Percentiles rank a stretch among this genome's conserved stretches.
These are phyloP conservation scores for Carex littledalei DNA, from an alignment of 176 grass and related monocot species.

Conservation along the genomic window DNA sequence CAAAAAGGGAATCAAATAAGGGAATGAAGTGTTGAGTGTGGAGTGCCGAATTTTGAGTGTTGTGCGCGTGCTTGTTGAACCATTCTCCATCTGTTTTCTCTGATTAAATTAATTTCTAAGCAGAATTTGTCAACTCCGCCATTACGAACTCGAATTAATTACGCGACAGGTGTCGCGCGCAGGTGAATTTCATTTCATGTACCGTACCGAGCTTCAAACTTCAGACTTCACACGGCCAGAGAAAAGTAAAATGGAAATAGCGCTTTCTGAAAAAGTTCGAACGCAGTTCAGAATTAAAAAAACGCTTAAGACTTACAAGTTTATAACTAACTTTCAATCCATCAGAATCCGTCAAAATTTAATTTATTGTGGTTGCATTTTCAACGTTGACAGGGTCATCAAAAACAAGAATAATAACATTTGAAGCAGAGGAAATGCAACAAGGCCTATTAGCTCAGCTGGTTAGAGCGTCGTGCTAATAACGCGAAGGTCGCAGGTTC, in stretches of 20 bases:
- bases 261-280: neutral
- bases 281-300: neutral
- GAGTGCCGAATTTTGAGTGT: neutral
- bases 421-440: too few relatives aligned
- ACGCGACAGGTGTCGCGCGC: neutral
- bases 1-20: neutral
- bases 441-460: slow-evolving; percentile 84
- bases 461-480: slow-evolving; percentile 99
- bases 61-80: neutral
- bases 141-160: neutral
- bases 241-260: neutral
- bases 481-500: slow-evolving; percentile 99
- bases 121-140: neutral
- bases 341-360: neutral
- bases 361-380: neutral
- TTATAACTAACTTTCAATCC: too few relatives aligned
- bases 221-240: neutral
- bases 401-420: neutral
- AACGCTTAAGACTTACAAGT: too few relatives aligned
- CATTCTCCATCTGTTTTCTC: neutral
- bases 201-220: neutral
- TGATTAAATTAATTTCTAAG: neutral
- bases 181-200: neutral
- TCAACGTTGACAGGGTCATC: neutral
- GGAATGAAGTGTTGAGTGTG: neutral